These are phyloP conservation scores for Naematelia aurantialba DNA, from an alignment of 768 basidiomycete genomes.

Conservation along the genomic window DNA sequence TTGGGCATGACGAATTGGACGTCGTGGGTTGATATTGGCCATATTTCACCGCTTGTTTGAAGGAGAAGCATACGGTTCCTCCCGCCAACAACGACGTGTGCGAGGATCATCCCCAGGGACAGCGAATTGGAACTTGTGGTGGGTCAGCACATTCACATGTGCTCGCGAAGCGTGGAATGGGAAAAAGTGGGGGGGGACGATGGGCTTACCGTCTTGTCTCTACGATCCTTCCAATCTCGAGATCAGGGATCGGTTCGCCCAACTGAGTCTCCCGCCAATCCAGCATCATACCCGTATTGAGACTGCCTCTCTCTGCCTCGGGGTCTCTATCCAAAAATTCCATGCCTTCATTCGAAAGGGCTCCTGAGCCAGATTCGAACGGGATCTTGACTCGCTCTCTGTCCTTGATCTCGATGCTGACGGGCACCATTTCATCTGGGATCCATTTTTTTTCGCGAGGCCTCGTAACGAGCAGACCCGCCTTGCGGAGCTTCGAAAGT, in stretches of 20 bases:
- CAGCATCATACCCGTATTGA: conserved; percentile 3
- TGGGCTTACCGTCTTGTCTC: conserved; percentile 32
- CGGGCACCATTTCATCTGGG: neutral
- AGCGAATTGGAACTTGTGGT: conserved; percentile 20
- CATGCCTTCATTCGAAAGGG: conserved; percentile 20
- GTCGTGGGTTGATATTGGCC: conserved; percentile 37
- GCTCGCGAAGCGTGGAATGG: neutral
- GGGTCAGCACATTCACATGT: neutral
- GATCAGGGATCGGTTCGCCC: conserved; percentile 10
- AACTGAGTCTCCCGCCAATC: neutral
- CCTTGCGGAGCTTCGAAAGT: neutral
- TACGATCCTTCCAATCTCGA: conserved; percentile 32
- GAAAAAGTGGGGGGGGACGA: neutral
- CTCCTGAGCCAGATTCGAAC: conserved; percentile 13
- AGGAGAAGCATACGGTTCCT: conserved; percentile 35
- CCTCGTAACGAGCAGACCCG: neutral
- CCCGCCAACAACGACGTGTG: conserved; percentile 27
- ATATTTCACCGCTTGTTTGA: conserved; percentile 37
- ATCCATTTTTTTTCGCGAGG: neutral
- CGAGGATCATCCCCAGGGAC: conserved; percentile 37
- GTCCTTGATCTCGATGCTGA: conserved; percentile 1
- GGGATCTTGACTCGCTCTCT: conserved; percentile 16
- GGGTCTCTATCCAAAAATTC: conserved; percentile 22
- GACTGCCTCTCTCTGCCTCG: conserved; percentile 15
- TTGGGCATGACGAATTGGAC: conserved; percentile 47